A percentile compares a stretch with the other conserved stretches of the same genome.
Conservation (phyloP, 805 yeast genomes). For the Pichia californica region DNA sequence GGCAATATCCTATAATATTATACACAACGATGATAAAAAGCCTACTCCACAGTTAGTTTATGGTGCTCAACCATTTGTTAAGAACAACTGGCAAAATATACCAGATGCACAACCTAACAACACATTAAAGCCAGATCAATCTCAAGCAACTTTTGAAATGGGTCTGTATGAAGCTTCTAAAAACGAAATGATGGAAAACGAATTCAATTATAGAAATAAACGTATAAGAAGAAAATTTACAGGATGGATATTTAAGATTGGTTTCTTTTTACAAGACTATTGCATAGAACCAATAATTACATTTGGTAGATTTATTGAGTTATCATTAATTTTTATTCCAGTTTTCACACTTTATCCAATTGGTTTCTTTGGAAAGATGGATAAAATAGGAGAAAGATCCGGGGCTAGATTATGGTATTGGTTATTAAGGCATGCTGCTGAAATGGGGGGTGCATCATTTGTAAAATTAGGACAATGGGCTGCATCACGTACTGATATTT, state of each 20-base stretch:
- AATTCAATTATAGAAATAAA: slow-evolving; percentile 28
- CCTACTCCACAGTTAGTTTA: slow-evolving; percentile 1
- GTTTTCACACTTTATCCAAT: slow-evolving; percentile 61
- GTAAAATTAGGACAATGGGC: slow-evolving; percentile 98
- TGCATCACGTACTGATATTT: slow-evolving; percentile 91
- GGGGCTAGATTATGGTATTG: slow-evolving; percentile 73
- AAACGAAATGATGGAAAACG: slow-evolving; percentile 40
- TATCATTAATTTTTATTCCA: slow-evolving; percentile 64
- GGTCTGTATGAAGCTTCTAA: slow-evolving; percentile 59
- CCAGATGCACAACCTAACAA: slow-evolving; percentile 21
- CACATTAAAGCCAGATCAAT: slow-evolving; percentile 37
- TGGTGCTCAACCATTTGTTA: slow-evolving; percentile 11
- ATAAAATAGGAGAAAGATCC: slow-evolving; percentile 36
- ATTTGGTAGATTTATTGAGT: slow-evolving; percentile 59
- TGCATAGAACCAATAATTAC: slow-evolving; percentile 67
- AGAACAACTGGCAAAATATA: slow-evolving; percentile 11
- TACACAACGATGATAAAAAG: slow-evolving; percentile 3
- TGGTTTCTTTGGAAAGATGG: slow-evolving; percentile 43
- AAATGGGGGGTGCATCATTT: slow-evolving; percentile 87
- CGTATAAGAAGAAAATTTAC: slow-evolving; percentile 15
- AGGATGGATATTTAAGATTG: slow-evolving; percentile 33
- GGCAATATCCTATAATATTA: background rate
- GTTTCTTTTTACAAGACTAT: slow-evolving; percentile 44
- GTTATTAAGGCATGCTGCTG: slow-evolving; percentile 58
- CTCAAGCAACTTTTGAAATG: slow-evolving; percentile 62